Conservation (phyloP, 2,329 filamentous ascomycete species). For the Xylaria sp. region DNA sequence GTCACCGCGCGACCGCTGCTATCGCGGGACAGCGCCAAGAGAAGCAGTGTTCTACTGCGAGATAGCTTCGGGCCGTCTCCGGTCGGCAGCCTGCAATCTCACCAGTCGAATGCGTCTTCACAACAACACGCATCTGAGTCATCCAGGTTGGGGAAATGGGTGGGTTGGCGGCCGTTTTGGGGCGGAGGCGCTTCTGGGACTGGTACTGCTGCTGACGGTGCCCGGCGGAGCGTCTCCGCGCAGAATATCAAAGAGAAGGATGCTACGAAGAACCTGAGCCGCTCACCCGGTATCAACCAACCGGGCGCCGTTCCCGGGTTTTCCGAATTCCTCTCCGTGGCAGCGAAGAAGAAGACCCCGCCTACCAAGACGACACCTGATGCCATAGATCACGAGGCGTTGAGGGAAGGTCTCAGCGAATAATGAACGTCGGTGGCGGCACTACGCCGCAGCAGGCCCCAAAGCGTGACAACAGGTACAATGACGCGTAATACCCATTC, state of each 20-base stretch:
- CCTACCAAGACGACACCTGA: slow-evolving; percentile 68
- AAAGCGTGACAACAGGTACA: not conserved
- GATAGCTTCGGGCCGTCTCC: slow-evolving; percentile 54
- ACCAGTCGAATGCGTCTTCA: slow-evolving; percentile 44
- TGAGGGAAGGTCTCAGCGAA: slow-evolving; percentile 68
- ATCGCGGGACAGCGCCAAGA: slow-evolving; percentile 56
- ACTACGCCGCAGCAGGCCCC: not conserved
- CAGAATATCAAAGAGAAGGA: slow-evolving; percentile 51
- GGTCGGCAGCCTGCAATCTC: slow-evolving; percentile 50
- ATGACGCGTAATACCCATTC: slow-evolving; percentile 2
- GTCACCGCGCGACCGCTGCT: slow-evolving; percentile 69
- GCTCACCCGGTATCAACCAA: slow-evolving; percentile 81
- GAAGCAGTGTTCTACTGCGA: slow-evolving; percentile 67
- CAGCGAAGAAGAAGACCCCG: slow-evolving; percentile 61
- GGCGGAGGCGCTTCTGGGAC: slow-evolving; percentile 32
- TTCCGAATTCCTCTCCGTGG: slow-evolving; percentile 62
- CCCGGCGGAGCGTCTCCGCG: slow-evolving; percentile 20
- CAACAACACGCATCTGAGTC: slow-evolving; percentile 33
- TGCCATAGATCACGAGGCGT: slow-evolving; percentile 66
- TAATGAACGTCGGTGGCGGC: slow-evolving; percentile 27
- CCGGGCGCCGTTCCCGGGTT: slow-evolving; percentile 79
- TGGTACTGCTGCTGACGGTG: slow-evolving; percentile 1
- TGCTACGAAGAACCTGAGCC: slow-evolving; percentile 48
- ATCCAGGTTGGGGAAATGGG: slow-evolving; percentile 55
- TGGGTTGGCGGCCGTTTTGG: slow-evolving; percentile 55